Evolutionary conservation across 1,139 yeast species (phyloP), one percentile per base, ranked within the genome.

Genomic region (Kurtzmaniella quercitrusa): DNA sequence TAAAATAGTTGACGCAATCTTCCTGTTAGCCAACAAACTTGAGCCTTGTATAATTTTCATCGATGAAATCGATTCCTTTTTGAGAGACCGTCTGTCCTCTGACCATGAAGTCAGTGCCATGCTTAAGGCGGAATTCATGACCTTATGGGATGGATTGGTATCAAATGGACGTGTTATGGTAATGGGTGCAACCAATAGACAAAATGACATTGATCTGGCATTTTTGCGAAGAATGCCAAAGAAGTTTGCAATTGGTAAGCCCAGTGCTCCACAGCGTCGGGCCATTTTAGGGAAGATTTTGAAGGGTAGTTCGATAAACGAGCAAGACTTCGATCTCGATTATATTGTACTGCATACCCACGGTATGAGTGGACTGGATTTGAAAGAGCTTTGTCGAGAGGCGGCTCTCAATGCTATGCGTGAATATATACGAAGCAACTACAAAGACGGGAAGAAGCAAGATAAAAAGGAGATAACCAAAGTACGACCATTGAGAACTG

Each of bases 51-150:
- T 93, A 51, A 83, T 93, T 42, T 93, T 93, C 61, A 89, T 93
- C 50, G 98, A 93, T 66, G 98, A 93, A 63, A 93, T 93, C 48
- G 98, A 93, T 65, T 88, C 97, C 9, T 91, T 93, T 57, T 70
- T 93, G 53, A 76, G 98, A 51, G 96, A 89, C 57, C 76, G 98
- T 48, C 78, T 86, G 26, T 78, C 89, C 1, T 74, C 74, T 43
- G 98, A 93, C 63, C 98, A 93, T 63, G 98, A 93, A 64, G 93
- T 88, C n/a, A 89, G 96, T 38, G 88, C 97, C 1, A 84, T 86
- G 78, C 71, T 93, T 48, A 93, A 93, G 63, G 96, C 98, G 0
- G 98, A 93, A 63, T 93, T 93, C 58, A 93, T 93, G 98, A 88
- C 97, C 0, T 70, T 93, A 45, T 93, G 98, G 98, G 98, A 93